Conservation (phyloP, 1,139 yeast species). For the Blastobotrys proliferans region DNA sequence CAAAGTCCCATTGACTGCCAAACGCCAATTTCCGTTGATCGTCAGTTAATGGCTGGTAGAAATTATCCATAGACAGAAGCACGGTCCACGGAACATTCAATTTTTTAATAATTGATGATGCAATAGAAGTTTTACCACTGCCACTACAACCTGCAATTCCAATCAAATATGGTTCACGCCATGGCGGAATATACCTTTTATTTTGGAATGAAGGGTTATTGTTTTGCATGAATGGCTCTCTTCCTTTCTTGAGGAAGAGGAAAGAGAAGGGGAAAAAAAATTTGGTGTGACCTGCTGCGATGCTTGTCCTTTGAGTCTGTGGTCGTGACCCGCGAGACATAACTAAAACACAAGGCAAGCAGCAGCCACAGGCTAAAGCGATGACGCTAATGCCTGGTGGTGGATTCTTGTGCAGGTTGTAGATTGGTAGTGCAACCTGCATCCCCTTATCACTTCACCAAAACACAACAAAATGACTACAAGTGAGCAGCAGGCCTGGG, state of each 20-base stretch:
- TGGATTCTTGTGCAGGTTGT: too few species aligned
- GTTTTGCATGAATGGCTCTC: too few species aligned
- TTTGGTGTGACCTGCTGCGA: too few species aligned
- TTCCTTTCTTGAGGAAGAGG: constrained; percentile 8
- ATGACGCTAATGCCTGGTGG: too few species aligned
- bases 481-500: neutral
- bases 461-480: too few species aligned
- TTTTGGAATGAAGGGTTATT: constrained; percentile 20
- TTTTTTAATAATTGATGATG: constrained; percentile 73
- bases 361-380: too few species aligned
- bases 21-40: constrained; percentile 66
- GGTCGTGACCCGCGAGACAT: too few species aligned
- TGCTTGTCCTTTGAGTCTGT: too few species aligned
- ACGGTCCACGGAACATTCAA: constrained; percentile 87
- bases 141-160: constrained; percentile 96
- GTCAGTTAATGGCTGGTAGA: constrained; percentile 65
- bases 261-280: constrained; percentile 3
- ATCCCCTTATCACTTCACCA: too few species aligned
- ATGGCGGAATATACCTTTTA: constrained; percentile 59
- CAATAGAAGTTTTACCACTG: constrained; percentile 91
- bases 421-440: too few species aligned
- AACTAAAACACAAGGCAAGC: too few species aligned
- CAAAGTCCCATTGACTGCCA: constrained; percentile 70
- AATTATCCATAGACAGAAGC: constrained; percentile 84
- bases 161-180: constrained; percentile 93